A percentile compares a stretch with the other conserved stretches of the same genome.
Conservation (phyloP, 495 filamentous ascomycete genomes). For the Lepidopterella palustris region DNA sequence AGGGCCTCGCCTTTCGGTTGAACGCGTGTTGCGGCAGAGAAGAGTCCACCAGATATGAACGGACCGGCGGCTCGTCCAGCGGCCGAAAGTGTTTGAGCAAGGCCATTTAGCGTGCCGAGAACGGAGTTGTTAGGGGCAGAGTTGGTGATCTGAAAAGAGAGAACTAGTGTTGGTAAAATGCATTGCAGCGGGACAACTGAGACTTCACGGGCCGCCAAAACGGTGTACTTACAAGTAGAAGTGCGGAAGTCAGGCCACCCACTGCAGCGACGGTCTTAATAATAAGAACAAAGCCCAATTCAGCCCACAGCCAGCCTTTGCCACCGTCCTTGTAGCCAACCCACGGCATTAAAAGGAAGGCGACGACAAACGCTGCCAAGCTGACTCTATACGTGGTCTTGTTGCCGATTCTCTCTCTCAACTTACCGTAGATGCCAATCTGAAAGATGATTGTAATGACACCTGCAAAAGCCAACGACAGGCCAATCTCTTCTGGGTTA, state of each 20-base stretch:
- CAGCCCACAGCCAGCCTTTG: constrained; percentile 61
- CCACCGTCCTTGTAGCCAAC: constrained; percentile 66
- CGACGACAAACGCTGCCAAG: constrained; percentile 72
- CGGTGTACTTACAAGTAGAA: constrained; percentile 64
- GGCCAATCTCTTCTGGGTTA: constrained; percentile 71
- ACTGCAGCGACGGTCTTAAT: constrained; percentile 86
- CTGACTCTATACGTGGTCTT: constrained; percentile 71
- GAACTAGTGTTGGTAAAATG: not conserved
- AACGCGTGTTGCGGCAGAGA: constrained; percentile 62
- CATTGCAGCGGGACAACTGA: constrained; percentile 12
- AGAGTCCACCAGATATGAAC: constrained; percentile 78
- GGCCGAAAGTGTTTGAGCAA: constrained; percentile 90
- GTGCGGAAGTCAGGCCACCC: constrained; percentile 78
- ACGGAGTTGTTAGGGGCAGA: constrained; percentile 79
- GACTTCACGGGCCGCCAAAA: not conserved
- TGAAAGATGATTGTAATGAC: constrained; percentile 83
- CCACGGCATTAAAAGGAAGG: constrained; percentile 84
- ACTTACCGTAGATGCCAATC: constrained; percentile 67
- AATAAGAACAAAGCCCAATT: constrained; percentile 71
- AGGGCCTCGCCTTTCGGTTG: constrained; percentile 76
- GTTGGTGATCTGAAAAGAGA: constrained; percentile 69
- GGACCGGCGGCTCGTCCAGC: constrained; percentile 85
- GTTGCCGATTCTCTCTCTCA: constrained; percentile 80
- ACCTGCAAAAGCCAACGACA: constrained; percentile 80
- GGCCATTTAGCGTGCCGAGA: constrained; percentile 83